Percentiles rank a stretch among this genome's conserved stretches.
These are phyloP conservation scores for Fusarium falciforme DNA, from an alignment of 2,329 filamentous ascomycete genomes.

Conservation along the genomic window DNA sequence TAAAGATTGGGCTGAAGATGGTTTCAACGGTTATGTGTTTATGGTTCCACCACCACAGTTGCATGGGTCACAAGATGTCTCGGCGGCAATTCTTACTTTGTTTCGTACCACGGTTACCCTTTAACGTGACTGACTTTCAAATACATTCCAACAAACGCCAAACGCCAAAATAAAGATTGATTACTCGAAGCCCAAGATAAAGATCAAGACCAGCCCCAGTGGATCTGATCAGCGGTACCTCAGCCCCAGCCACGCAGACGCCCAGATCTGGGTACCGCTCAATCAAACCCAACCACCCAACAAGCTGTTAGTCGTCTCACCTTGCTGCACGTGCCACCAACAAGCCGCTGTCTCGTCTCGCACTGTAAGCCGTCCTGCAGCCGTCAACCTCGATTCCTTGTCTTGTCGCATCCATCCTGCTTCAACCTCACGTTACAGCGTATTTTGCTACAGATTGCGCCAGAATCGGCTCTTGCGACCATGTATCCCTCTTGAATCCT, in stretches of 20 bases:
- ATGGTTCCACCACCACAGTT: neutral
- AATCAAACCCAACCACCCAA: slow-evolving; percentile 41
- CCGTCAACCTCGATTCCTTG: slow-evolving; percentile 32
- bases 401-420: slow-evolving; percentile 21
- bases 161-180: neutral
- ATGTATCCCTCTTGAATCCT: slow-evolving; percentile 29
- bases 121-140: neutral
- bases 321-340: slow-evolving; percentile 42
- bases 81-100: neutral
- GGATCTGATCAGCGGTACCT: slow-evolving; percentile 28
- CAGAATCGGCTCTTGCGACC: slow-evolving; percentile 17
- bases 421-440: slow-evolving; percentile 24
- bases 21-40: slow-evolving; percentile 8
- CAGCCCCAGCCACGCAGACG: slow-evolving; percentile 9
- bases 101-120: neutral
- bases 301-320: slow-evolving; percentile 41
- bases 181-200: neutral
- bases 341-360: slow-evolving; percentile 18
- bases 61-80: neutral
- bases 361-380: slow-evolving; percentile 13
- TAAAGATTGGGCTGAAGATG: slow-evolving; percentile 2
- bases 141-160: neutral
- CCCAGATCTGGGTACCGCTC: slow-evolving; percentile 29
- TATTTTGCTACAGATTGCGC: slow-evolving; percentile 21
- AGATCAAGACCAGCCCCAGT: slow-evolving; percentile 25